Evolutionary conservation across 2,329 filamentous ascomycete genomes (phyloP).

Genomic region (Calonectria pseudoreteaudii): DNA sequence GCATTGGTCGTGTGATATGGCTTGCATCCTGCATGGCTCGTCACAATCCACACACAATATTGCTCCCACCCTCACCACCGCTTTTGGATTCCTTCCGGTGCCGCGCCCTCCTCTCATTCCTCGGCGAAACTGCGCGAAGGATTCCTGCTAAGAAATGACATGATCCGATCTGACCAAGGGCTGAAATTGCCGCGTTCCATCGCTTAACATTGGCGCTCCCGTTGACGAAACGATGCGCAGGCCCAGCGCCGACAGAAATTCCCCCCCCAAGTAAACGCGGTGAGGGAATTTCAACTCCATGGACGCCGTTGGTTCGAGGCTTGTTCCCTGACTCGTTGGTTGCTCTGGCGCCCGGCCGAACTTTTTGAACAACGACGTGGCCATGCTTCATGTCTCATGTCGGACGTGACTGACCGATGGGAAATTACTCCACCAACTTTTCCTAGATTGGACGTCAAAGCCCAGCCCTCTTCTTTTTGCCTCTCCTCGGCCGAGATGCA

Average conservation of each 20-base stretch:
- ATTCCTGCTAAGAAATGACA: neutral
- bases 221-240: neutral
- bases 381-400: constrained; percentile 2
- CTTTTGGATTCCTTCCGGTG: neutral
- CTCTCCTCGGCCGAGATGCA: constrained; percentile 7
- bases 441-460: neutral
- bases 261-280: neutral
- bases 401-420: neutral
- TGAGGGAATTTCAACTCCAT: neutral
- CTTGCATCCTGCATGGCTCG: constrained; percentile 15
- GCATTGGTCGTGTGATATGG: constrained; percentile 9
- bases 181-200: constrained; percentile 12
- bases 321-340: neutral
- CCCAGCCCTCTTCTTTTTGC: constrained; percentile 15
- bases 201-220: constrained; percentile 11
- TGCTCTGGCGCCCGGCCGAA: neutral
- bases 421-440: constrained; percentile 19
- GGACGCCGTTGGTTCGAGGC: neutral
- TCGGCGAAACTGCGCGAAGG: neutral
- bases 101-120: neutral
- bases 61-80: neutral
- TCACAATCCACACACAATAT: constrained; percentile 17
- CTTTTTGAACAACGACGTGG: constrained; percentile 15
- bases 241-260: neutral
- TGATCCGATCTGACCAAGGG: constrained; percentile 62